phyloP scores from a whole-genome alignment of 202 grass and related monocot species.

The Bolboschoenoplectus hybrid region DNA sequence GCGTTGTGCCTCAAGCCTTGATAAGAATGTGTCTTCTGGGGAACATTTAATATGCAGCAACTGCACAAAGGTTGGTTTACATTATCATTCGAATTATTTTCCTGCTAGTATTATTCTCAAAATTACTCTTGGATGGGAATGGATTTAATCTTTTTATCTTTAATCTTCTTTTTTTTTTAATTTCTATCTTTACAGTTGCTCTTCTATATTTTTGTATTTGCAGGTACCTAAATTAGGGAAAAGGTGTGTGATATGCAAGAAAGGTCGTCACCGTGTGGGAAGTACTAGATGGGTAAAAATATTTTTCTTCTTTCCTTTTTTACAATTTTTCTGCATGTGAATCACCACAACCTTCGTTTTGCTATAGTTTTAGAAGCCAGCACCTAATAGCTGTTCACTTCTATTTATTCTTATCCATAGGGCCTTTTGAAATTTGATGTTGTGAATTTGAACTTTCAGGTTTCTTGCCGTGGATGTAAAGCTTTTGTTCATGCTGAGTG shows the following conservation, averaged over 20 bases:
- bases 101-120: not conserved
- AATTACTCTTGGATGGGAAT: not conserved
- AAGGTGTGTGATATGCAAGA: constrained; percentile 91
- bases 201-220: constrained; percentile 39
- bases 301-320: constrained; percentile 10
- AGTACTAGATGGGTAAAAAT: constrained; percentile 76
- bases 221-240: constrained; percentile 65
- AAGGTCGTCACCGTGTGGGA: constrained; percentile 60
- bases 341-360: not conserved
- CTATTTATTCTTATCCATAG: constrained; percentile 25
- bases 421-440: constrained; percentile 41
- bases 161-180: not conserved
- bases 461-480: constrained; percentile 81
- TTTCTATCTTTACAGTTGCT: not conserved
- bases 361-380: not conserved
- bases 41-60: constrained; percentile 61
- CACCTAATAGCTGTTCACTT: constrained; percentile 7
- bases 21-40: constrained; percentile 55
- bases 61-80: constrained; percentile 63
- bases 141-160: constrained; percentile 1
- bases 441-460: constrained; percentile 47
- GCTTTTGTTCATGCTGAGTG: constrained; percentile 78
- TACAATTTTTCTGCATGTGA: not conserved
- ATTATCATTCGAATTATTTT: not conserved
- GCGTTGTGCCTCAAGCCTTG: constrained; percentile 69